A percentile compares a stretch with the other conserved stretches of the same genome.
These are phyloP conservation scores for Fistulifera solaris DNA, from an alignment of 108 stramenopile species.

Conservation along the genomic window DNA sequence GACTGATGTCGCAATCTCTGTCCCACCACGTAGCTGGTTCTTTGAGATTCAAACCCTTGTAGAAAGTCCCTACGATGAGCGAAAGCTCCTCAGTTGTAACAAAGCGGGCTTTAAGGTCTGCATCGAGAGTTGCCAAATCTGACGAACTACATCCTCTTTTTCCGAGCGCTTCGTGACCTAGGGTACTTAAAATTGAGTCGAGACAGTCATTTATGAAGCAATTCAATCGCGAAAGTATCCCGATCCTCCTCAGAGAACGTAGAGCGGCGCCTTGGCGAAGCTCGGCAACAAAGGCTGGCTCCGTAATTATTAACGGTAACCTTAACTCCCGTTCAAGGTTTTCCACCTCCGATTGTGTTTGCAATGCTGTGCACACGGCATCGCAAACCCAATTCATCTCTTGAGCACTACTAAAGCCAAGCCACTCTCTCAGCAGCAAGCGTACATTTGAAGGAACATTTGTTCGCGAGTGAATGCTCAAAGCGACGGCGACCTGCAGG, in stretches of 20 bases:
- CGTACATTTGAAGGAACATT: slow-evolving; percentile 19
- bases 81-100: slow-evolving; percentile 68
- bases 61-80: slow-evolving; percentile 28
- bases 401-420: slow-evolving; percentile 23
- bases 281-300: slow-evolving; percentile 42
- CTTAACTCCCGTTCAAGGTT: slow-evolving; percentile 39
- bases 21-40: slow-evolving; percentile 77
- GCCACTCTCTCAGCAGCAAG: slow-evolving; percentile 30
- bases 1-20: slow-evolving; percentile 65
- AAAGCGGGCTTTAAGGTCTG: slow-evolving; percentile 61
- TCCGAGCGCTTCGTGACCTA: slow-evolving; percentile 69
- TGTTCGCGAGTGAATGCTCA: slow-evolving; percentile 13
- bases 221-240: slow-evolving; percentile 54
- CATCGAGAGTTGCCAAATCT: slow-evolving; percentile 48
- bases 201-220: slow-evolving; percentile 44
- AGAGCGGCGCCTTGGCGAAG: slow-evolving; percentile 56
- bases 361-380: slow-evolving; percentile 40
- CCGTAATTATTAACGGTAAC: slow-evolving; percentile 56
- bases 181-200: slow-evolving; percentile 37
- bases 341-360: slow-evolving; percentile 44
- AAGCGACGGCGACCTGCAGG: slow-evolving; percentile 54
- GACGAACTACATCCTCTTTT: slow-evolving; percentile 63
- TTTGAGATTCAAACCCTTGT: slow-evolving; percentile 5
- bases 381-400: slow-evolving; percentile 62
- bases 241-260: slow-evolving; percentile 55